These are phyloP conservation scores for Eimeria sp. DNA, from an alignment of 169 alveolate genomes.

Conservation along the genomic window DNA sequence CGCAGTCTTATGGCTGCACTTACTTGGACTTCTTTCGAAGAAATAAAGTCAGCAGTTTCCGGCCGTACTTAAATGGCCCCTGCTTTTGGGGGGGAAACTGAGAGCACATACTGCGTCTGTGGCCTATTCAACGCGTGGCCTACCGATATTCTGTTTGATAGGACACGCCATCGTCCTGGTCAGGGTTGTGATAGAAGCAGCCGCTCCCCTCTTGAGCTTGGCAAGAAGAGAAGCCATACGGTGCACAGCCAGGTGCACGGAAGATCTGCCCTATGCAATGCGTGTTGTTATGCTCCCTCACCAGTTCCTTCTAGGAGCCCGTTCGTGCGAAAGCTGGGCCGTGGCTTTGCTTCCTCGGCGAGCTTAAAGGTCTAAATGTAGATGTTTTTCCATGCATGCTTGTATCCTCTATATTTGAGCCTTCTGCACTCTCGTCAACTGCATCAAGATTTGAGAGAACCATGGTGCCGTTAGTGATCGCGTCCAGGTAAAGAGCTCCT, in stretches of 20 bases:
- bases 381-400: background rate
- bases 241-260: background rate
- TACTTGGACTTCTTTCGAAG: conserved; percentile 84
- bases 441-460: background rate
- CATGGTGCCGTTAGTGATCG: background rate
- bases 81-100: background rate
- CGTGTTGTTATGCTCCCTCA: background rate
- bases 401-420: background rate
- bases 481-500: background rate
- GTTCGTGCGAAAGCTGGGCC: background rate
- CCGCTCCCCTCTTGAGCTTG: background rate
- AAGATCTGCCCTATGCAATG: background rate
- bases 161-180: background rate
- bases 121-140: background rate
- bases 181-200: background rate
- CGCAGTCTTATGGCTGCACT: conserved; percentile 84
- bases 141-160: background rate
- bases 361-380: background rate
- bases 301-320: background rate
- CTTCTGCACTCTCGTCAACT: background rate
- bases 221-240: background rate
- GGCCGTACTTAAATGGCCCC: background rate
- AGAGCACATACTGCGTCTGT: background rate
- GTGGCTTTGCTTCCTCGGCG: background rate
- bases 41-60: conserved; percentile 47